These are phyloP conservation scores for Tulasnella sp. DNA, from an alignment of 768 basidiomycete genomes.

Conservation along the genomic window DNA sequence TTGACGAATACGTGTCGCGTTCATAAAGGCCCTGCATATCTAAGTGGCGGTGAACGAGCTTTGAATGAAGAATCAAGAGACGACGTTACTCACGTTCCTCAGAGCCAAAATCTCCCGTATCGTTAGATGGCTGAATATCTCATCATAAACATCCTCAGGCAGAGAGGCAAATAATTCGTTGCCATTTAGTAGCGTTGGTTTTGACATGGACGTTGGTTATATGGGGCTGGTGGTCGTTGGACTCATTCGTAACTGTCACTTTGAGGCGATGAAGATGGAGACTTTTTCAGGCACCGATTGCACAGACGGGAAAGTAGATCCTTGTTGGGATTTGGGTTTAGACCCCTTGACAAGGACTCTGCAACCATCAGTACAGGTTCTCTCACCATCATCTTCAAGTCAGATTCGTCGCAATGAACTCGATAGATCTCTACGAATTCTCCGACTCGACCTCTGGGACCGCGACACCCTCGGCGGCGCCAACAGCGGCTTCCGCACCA, in stretches of 20 bases:
- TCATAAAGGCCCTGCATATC: not conserved
- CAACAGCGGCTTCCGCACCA: constrained; percentile 32
- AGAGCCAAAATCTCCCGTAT: not conserved
- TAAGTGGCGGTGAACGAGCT: not conserved
- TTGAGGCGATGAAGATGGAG: not conserved
- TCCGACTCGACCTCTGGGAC: constrained; percentile 32
- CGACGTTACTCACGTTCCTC: not conserved
- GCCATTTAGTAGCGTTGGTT: not conserved
- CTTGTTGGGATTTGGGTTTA: not conserved
- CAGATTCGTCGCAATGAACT: constrained; percentile 47
- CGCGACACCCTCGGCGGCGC: constrained; percentile 8
- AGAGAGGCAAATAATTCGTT: not conserved
- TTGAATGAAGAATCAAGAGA: not conserved
- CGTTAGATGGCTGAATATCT: constrained; percentile 1
- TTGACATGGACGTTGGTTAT: not conserved
- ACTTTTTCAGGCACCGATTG: not conserved
- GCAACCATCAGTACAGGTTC: not conserved
- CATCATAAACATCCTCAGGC: not conserved
- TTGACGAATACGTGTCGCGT: not conserved
- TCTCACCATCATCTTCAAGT: not conserved
- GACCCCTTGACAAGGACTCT: not conserved
- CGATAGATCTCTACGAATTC: constrained; percentile 62
- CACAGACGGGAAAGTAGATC: not conserved
- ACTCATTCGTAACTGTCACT: not conserved
- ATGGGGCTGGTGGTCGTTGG: not conserved